phyloP scores from a whole-genome alignment of 2,329 filamentous ascomycete species.

The Cladosporium sp. region DNA sequence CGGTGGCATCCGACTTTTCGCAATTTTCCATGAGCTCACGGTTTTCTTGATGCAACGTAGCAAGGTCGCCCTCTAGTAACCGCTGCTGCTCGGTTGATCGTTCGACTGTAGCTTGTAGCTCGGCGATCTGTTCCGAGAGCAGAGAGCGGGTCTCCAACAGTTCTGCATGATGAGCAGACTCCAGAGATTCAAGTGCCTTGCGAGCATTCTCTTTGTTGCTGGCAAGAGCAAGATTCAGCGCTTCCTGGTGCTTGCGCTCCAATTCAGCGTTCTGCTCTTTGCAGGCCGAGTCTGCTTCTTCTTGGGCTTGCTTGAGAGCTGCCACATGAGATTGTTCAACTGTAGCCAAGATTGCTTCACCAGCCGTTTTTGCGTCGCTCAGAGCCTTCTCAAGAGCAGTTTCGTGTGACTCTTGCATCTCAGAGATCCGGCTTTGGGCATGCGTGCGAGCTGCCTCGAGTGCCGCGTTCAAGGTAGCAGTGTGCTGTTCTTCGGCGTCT shows the following conservation, averaged over 20 bases:
- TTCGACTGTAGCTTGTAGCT: conserved; percentile 5
- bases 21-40: conserved; percentile 1
- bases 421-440: conserved; percentile 22
- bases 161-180: conserved; percentile 19
- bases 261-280: conserved; percentile 25
- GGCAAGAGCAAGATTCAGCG: conserved; percentile 13
- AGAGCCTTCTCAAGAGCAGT: conserved; percentile 6
- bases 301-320: conserved; percentile 26
- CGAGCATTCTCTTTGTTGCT: conserved; percentile 18
- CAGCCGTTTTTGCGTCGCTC: conserved; percentile 19
- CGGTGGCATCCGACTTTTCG: background rate
- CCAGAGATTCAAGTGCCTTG: conserved; percentile 5
- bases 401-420: conserved; percentile 24
- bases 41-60: conserved; percentile 10
- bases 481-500: conserved; percentile 22
- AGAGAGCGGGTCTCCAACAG: conserved; percentile 10
- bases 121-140: conserved; percentile 5
- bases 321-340: conserved; percentile 31
- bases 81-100: conserved; percentile 10
- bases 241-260: conserved; percentile 26
- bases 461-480: conserved; percentile 22
- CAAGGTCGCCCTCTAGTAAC: conserved; percentile 9
- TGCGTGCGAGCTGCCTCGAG: conserved; percentile 22
- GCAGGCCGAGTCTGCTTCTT: conserved; percentile 25
- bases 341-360: conserved; percentile 26